A percentile compares a stretch with the other conserved stretches of the same genome.
These are phyloP conservation scores for Nigrospora oryzae DNA, from an alignment of 2,329 filamentous ascomycete species.

Conservation along the genomic window DNA sequence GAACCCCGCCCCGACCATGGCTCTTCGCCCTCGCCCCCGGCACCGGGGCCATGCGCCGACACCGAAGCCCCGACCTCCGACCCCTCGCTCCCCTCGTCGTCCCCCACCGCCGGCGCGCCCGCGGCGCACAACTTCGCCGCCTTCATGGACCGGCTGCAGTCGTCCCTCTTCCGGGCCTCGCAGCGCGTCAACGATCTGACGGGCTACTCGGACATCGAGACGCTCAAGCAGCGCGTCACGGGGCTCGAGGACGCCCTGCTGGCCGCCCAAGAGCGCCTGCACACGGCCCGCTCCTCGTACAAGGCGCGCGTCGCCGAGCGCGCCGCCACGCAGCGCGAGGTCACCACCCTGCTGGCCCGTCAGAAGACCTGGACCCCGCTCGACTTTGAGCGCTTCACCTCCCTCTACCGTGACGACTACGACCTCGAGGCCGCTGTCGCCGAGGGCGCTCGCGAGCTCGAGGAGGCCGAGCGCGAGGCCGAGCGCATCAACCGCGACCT, in stretches of 20 bases:
- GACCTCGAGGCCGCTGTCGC: constrained; percentile 80
- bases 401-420: constrained; percentile 86
- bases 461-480: constrained; percentile 68
- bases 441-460: constrained; percentile 62
- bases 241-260: constrained; percentile 52
- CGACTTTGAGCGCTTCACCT: constrained; percentile 91
- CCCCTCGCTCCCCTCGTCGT: constrained; percentile 5
- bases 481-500: constrained; percentile 69
- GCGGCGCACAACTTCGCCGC: constrained; percentile 43
- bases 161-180: constrained; percentile 74
- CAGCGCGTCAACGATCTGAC: constrained; percentile 90
- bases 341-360: constrained; percentile 84
- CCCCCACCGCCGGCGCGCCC: constrained; percentile 16
- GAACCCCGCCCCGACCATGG: background rate
- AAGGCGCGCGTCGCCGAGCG: constrained; percentile 77
- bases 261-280: constrained; percentile 56
- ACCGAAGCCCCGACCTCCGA: background rate
- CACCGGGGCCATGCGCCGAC: background rate
- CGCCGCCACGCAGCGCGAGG: constrained; percentile 86
- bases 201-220: constrained; percentile 86
- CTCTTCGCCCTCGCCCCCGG: background rate
- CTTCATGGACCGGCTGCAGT: constrained; percentile 84
- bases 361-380: constrained; percentile 84
- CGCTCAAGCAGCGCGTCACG: constrained; percentile 71
- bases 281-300: constrained; percentile 65